These are phyloP conservation scores for Coemansia sp. DNA, from an alignment of 192 early-diverging fungal genomes.

Conservation along the genomic window DNA sequence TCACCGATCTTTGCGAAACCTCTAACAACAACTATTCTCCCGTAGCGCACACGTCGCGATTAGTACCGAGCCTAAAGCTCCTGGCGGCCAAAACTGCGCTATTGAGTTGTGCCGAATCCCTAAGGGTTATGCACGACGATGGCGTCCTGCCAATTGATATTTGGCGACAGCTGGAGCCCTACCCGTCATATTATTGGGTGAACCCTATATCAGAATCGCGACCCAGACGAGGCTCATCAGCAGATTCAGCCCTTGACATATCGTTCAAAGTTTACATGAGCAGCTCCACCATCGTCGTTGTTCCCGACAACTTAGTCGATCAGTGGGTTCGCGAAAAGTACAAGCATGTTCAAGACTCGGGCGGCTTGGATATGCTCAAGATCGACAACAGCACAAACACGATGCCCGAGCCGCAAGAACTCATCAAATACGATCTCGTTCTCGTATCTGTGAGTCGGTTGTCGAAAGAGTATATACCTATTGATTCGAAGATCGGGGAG, in stretches of 20 bases:
- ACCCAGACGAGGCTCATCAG: neutral
- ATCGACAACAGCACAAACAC: constrained; percentile 45
- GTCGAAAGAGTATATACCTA: constrained; percentile 58
- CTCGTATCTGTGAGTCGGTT: constrained; percentile 68
- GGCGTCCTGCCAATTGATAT: constrained; percentile 41
- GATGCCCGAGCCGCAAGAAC: constrained; percentile 55
- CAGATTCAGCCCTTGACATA: constrained; percentile 1
- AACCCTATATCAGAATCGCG: constrained; percentile 26
- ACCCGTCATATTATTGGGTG: constrained; percentile 61
- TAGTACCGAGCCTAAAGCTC: constrained; percentile 37
- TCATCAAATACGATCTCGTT: constrained; percentile 69
- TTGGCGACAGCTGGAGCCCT: constrained; percentile 43
- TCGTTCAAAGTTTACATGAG: constrained; percentile 60
- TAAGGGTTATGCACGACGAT: constrained; percentile 44
- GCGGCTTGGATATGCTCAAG: constrained; percentile 55
- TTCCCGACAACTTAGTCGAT: constrained; percentile 73
- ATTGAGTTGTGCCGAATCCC: constrained; percentile 51
- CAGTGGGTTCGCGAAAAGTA: constrained; percentile 82
- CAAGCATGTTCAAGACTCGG: constrained; percentile 53
- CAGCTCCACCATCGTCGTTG: constrained; percentile 68
- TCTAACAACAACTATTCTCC: neutral
- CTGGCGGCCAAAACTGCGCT: constrained; percentile 52
- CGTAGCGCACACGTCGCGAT: neutral
- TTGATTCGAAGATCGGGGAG: constrained; percentile 42
- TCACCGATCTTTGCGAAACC: constrained; percentile 13